phyloP scores from a whole-genome alignment of 108 stramenopile species.

The Skeletonema marinoi region DNA sequence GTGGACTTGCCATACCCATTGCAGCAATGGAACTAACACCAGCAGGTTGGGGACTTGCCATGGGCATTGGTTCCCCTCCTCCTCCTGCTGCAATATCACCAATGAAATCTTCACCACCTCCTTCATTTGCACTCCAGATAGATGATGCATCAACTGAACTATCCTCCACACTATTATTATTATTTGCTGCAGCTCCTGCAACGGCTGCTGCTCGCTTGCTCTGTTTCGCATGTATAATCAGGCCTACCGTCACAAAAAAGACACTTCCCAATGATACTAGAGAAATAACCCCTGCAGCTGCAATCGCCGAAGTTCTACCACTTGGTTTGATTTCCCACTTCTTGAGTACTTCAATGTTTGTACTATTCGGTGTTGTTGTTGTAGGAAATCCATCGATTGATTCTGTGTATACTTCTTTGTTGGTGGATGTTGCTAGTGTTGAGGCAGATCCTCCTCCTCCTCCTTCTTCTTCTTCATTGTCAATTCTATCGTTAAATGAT shows the following conservation, averaged over 20 bases:
- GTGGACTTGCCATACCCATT: not conserved
- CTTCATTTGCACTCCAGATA: not conserved
- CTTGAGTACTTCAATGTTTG: not conserved
- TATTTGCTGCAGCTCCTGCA: not conserved
- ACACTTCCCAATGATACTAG: not conserved
- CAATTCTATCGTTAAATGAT: not conserved
- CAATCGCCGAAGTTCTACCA: not conserved
- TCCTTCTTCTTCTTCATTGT: not conserved
- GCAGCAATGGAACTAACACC: not conserved
- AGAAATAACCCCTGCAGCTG: not conserved
- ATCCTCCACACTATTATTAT: not conserved
- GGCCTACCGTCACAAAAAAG: not conserved
- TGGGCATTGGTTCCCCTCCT: not conserved
- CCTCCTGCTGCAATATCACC: not conserved
- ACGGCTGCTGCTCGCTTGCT: not conserved
- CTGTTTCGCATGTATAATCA: not conserved
- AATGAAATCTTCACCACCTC: too few relatives aligned
- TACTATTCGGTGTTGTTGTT: not conserved
- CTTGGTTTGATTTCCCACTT: not conserved
- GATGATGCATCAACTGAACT: not conserved
- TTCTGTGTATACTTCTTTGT: not conserved
- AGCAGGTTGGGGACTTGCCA: not conserved
- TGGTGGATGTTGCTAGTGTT: not conserved
- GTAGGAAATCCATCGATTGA: not conserved
- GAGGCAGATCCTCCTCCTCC: not conserved